Evolutionary conservation across 140 eudicot species (phyloP).

Genomic region (Ambrosia hybrid): DNA sequence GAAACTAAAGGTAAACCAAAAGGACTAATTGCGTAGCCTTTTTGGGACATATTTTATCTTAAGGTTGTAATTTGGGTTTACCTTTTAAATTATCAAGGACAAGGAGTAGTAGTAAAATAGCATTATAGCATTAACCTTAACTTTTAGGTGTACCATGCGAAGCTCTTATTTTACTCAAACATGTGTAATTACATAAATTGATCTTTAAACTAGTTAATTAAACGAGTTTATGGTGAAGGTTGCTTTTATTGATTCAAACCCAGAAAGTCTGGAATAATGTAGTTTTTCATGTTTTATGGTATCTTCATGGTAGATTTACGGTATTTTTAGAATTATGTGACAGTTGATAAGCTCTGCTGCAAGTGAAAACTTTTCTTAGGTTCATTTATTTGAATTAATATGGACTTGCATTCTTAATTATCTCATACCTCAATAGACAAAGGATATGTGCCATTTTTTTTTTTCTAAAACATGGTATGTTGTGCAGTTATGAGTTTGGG

Average conservation of each 20-base stretch:
- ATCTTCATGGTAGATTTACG: conserved; percentile 3
- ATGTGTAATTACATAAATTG: neutral
- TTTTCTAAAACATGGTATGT: conserved; percentile 5
- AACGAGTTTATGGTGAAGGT: neutral
- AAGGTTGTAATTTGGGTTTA: neutral
- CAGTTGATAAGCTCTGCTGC: neutral
- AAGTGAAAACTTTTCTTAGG: neutral
- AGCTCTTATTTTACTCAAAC: neutral
- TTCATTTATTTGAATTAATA: no score
- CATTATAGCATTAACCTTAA: neutral
- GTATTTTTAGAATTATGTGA: neutral
- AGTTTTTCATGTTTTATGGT: neutral
- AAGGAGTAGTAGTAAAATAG: neutral
- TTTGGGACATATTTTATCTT: neutral
- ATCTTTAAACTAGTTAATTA: neutral
- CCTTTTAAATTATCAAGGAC: neutral
- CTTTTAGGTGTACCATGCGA: neutral
- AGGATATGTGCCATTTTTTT: neutral
- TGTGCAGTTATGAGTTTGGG: conserved; percentile 74
- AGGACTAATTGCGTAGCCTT: neutral
- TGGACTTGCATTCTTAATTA: no score
- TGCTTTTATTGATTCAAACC: neutral
- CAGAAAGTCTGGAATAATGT: neutral
- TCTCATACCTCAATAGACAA: neutral
- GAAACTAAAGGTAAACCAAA: no score